Conservation (phyloP, 306 rosid species). For the Prunus davidiana region DNA sequence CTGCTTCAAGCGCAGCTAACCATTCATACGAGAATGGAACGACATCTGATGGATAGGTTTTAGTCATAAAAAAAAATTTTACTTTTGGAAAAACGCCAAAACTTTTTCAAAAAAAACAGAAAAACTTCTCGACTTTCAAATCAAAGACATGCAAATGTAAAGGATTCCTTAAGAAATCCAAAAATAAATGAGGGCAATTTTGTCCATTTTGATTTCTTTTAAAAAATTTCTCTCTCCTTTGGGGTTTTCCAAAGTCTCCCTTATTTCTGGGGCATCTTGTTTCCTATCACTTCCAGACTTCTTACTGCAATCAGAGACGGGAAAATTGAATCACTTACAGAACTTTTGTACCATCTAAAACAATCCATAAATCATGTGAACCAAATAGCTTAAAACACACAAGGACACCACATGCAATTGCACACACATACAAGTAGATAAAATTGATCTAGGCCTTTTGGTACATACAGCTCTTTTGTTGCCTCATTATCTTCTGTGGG, state of each 20-base stretch:
- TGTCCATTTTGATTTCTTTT: too few species aligned
- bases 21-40: constrained; percentile 90
- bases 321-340: constrained; percentile 2
- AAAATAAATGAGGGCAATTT: too few species aligned
- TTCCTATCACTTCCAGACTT: constrained; percentile 32
- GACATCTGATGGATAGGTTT: constrained; percentile 38
- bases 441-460: constrained; percentile 6
- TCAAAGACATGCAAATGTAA: too few species aligned
- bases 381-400: constrained; percentile 8
- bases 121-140: too few species aligned
- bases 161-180: too few species aligned
- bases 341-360: constrained; percentile 7
- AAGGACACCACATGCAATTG: not conserved
- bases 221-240: too few species aligned
- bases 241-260: too few species aligned
- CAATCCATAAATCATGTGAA: not conserved
- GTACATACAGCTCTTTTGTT: constrained; percentile 46
- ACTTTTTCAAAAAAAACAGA: too few species aligned
- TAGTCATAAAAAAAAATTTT: too few species aligned
- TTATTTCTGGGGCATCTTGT: constrained; percentile 30
- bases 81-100: too few species aligned
- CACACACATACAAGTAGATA: constrained; percentile 2
- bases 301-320: constrained; percentile 36
- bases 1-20: constrained; percentile 91
- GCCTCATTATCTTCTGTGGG: constrained; percentile 27